These are phyloP conservation scores for Triadica sebifera DNA, from an alignment of 345 rosid species.

Conservation along the genomic window DNA sequence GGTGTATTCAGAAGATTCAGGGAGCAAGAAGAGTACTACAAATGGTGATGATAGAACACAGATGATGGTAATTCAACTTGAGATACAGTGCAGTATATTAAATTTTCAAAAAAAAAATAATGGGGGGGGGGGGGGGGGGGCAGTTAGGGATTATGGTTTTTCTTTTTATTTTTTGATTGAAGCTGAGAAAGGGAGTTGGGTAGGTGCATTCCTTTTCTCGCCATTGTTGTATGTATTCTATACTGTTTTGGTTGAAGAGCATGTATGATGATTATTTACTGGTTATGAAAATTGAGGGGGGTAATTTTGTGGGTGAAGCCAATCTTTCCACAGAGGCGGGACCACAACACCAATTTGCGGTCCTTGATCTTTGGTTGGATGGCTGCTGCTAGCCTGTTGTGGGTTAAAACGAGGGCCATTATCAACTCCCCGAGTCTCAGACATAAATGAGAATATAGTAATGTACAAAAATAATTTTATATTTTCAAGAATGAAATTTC, in stretches of 20 bases:
- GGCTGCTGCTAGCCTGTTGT: background rate
- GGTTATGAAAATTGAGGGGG: background rate
- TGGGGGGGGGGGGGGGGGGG: too few relatives aligned
- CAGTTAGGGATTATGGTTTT: too few relatives aligned
- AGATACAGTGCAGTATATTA: background rate
- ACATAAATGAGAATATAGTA: background rate
- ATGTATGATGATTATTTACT: background rate
- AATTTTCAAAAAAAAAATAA: background rate
- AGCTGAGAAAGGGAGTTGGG: background rate
- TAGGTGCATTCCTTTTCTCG: background rate
- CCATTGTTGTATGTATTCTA: background rate
- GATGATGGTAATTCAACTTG: background rate
- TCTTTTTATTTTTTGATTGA: background rate
- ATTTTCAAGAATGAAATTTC: background rate
- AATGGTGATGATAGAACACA: constrained; percentile 42
- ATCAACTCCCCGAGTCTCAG: background rate
- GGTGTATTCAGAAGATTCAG: constrained; percentile 73
- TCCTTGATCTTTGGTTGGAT: background rate
- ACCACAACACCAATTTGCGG: constrained; percentile 2
- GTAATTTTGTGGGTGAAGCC: background rate
- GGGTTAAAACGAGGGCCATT: background rate
- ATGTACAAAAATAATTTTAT: constrained; percentile 10
- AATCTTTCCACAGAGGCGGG: background rate
- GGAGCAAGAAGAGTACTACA: constrained; percentile 64
- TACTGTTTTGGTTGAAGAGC: background rate